Conservation (phyloP, 805 yeast species). For the Candida maesae region DNA sequence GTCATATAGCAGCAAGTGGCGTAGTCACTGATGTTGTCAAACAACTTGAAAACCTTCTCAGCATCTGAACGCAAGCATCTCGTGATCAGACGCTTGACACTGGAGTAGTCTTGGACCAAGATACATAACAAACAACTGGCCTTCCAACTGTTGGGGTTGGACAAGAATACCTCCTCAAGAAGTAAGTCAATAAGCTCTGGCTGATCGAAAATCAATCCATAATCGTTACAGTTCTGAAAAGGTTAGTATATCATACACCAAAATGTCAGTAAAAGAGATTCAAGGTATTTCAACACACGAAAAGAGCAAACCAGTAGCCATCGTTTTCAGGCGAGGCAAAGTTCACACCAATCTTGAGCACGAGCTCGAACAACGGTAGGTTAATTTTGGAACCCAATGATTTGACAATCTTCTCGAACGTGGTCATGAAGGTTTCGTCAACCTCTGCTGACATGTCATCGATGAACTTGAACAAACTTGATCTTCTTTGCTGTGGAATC, state of each 20-base stretch:
- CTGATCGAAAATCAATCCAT: conserved; percentile 20
- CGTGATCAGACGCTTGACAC: not conserved
- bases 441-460: conserved; percentile 9
- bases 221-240: conserved; percentile 16
- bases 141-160: conserved; percentile 24
- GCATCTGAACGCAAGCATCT: not conserved
- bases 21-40: conserved; percentile 15
- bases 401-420: conserved; percentile 12
- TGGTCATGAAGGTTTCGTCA: conserved; percentile 9
- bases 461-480: conserved; percentile 9
- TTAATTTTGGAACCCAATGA: conserved; percentile 13
- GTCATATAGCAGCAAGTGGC: conserved; percentile 18
- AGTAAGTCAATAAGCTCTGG: conserved; percentile 12
- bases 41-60: not conserved
- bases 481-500: conserved; percentile 5
- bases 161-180: conserved; percentile 8
- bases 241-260: not conserved
- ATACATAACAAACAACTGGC: conserved; percentile 25
- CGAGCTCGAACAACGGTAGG: conserved; percentile 18
- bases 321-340: conserved; percentile 17
- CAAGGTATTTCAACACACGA: conserved; percentile 2
- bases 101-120: conserved; percentile 22
- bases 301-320: conserved; percentile 23
- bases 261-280: not conserved
- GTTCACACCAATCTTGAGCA: conserved; percentile 23